Evolutionary conservation across 2,329 filamentous ascomycete species (phyloP).

Genomic region (Aspergillus sp.): DNA sequence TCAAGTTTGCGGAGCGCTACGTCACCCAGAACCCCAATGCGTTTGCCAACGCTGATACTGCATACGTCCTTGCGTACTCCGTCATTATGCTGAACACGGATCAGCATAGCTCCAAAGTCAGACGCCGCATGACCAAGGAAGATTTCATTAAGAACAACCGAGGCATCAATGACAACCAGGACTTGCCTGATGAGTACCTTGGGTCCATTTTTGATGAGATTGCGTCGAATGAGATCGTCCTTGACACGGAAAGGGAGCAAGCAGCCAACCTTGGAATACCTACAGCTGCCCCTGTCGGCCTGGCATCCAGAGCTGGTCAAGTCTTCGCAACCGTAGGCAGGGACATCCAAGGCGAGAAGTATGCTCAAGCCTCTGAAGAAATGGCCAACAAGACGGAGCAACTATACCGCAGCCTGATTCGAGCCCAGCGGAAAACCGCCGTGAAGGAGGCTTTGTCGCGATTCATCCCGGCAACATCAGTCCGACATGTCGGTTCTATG

Average conservation of each 20-base stretch:
- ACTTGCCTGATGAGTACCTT: constrained; percentile 91
- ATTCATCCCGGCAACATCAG: constrained; percentile 90
- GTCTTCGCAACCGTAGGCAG: constrained; percentile 88
- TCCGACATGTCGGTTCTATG: constrained; percentile 95
- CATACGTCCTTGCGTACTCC: constrained; percentile 92
- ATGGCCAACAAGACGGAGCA: constrained; percentile 80
- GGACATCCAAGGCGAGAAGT: constrained; percentile 88
- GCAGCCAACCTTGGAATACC: constrained; percentile 74
- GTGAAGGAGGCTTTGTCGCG: constrained; percentile 63
- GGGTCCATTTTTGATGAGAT: constrained; percentile 91
- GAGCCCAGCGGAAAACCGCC: constrained; percentile 79
- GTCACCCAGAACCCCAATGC: constrained; percentile 93
- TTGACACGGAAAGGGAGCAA: constrained; percentile 86
- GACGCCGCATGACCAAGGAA: constrained; percentile 84
- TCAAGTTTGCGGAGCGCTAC: constrained; percentile 97
- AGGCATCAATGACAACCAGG: constrained; percentile 94
- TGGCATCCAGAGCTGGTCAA: constrained; percentile 81
- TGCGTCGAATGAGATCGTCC: constrained; percentile 82
- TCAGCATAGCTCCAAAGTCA: constrained; percentile 85
- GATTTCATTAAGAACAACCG: constrained; percentile 99
- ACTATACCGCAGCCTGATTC: constrained; percentile 88
- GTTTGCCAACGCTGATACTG: constrained; percentile 96
- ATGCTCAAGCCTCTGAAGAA: constrained; percentile 91
- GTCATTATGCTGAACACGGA: constrained; percentile 97
- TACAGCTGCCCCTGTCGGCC: constrained; percentile 59